Base-by-base conservation (phyloP, 208 protist species). In the Trypanosoma congolense region DNA sequence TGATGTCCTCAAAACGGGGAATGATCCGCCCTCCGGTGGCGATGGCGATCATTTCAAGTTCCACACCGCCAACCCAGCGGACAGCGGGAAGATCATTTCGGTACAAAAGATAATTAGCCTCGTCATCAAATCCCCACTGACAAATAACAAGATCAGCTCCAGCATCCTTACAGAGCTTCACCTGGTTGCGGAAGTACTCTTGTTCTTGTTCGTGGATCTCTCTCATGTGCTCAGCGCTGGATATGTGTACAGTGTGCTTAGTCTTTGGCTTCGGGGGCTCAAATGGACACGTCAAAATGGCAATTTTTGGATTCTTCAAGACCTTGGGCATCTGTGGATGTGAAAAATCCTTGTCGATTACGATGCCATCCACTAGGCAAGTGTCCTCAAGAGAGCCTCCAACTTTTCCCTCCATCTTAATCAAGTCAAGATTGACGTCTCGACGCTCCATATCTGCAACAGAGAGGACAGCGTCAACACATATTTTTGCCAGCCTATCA, bases 91-190 rank as follows among this genome's bases (percentile, higher is more conserved):
- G 90, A n/a, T 97, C 64, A 71, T 98, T 97, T 65, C 98, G 88
- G 57, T 98, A 89, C 3, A 99, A 84, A n/a, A 99, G 88, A 77
- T 99, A 98, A 76, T 99, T 99, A n/a, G 99, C 99, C 80, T 99
- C 99, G 74, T 99, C 98, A 78, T 99, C 98, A 73, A 99, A 99
- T 53, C 99, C 99, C 98, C 98, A 99, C 85, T 99, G 98, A 80
- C 98, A 99, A 65, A 99, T 87, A 51, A 99, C 97, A 16, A 99
- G 80, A 63, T 98, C 98, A 12, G 97, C 94, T 25, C 98, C 98
- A 28, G 87, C 83, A 14, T 97, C 92, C 80, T 99, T 99, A 60
- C 90, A 93, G 29, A 83, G 70, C 46, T 92, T 54, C 19, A 97
- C 85, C 58, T 94, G 69, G 9, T 98, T 81, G 24, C 81, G 67